Base-by-base conservation (phyloP, 2,329 filamentous ascomycete genomes). In the Rhynchosporium agropyri region DNA sequence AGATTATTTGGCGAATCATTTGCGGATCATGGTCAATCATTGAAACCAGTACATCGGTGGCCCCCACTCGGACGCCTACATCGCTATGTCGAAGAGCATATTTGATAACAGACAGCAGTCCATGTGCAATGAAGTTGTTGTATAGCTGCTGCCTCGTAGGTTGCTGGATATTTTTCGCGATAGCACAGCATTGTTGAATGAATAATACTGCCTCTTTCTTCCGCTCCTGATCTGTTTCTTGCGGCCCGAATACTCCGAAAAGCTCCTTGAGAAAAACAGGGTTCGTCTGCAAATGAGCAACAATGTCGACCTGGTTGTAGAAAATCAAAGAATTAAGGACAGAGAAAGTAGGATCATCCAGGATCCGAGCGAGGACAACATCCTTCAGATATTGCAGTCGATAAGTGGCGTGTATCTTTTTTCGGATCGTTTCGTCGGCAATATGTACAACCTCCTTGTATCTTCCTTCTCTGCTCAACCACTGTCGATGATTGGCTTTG, bases 251-350 rank as follows among this genome's bases (percentile, higher is more conserved):
- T 66, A 98, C 92, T 60, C 84, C 84, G 75, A 98, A 99, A 3
- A 98, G 83, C 66, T 97, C 91, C 68, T 87, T 88, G 33, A 98
- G 79, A 72, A 97, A 97, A 1, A 79, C 78, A 0, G 80, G 80
- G 71, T 97, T 97, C 31, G 82, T 83, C 76, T 97, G 93, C n/a
- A 99, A 82, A 77, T 98, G 91, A 73, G 94, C 91, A 56, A 99
- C 89, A 73, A 99, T 97, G 73, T 98, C 95, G 71, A 98, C 93
- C 79, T 99, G 95, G 78, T 98, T 95, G 82, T 96, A 99, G 80
- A 97, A 99, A 69, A 99, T 99, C 70, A 98, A 84, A 57, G 92
- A 97, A 78, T 98, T 99, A 68, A 99, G 87, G 31, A 98, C 93
- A 29, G 92, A 96, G 76, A 98, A 99, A 26, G 95, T 99, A 56